These are phyloP conservation scores for Silene conica DNA, from an alignment of 148 eudicot genomes.

Conservation along the genomic window DNA sequence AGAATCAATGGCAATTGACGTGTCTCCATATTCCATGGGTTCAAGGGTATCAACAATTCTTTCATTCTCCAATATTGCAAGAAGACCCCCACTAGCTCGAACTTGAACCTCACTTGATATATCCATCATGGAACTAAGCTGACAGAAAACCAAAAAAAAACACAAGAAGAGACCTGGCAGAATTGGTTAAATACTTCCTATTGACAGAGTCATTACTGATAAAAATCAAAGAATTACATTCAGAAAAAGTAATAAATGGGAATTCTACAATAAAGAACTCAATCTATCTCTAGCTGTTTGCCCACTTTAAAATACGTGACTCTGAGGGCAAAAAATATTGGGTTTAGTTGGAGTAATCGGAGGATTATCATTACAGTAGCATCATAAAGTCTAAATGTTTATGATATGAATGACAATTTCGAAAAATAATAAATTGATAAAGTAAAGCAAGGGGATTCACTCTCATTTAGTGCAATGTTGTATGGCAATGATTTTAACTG, in stretches of 20 bases:
- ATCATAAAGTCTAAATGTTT: neutral
- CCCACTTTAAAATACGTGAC: neutral
- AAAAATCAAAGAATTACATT: neutral
- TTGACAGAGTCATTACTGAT: neutral
- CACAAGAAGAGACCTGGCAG: neutral
- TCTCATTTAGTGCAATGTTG: neutral
- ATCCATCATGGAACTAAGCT: constrained; percentile 98
- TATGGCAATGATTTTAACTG: neutral
- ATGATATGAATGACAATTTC: neutral
- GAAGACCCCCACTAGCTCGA: constrained; percentile 97
- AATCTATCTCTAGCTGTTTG: neutral
- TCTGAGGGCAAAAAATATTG: neutral
- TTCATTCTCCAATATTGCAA: constrained; percentile 91
- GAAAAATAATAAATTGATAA: neutral
- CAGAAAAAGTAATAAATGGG: neutral
- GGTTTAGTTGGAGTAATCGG: neutral
- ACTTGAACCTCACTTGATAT: constrained; percentile 88
- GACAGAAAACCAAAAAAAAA: constrained; percentile 19
- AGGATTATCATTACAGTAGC: neutral
- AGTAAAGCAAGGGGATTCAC: neutral
- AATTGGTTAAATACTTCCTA: neutral
- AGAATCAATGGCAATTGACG: constrained; percentile 74
- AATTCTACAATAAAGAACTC: neutral
- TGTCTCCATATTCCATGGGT: constrained; percentile 64
- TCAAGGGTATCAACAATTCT: constrained; percentile 78